Base-by-base conservation (phyloP, 768 basidiomycete genomes). In the Tubosaeta brunneosetosa region DNA sequence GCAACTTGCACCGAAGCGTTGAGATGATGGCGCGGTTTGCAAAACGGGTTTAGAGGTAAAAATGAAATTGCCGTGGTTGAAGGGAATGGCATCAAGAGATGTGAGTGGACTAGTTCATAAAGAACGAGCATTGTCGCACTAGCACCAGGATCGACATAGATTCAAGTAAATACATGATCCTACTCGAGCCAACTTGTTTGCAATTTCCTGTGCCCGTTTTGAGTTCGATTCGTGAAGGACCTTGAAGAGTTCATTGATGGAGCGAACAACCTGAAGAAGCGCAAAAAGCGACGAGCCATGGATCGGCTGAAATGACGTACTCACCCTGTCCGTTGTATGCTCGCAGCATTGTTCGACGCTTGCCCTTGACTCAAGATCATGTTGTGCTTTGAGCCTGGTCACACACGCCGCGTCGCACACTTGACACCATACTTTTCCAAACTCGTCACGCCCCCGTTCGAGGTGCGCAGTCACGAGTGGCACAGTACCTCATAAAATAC, bases 401-500 rank as follows among this genome's bases (percentile, higher is more conserved):
- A 71, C 63, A 40, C 71, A 73, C 10, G 69, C 70, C 70, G 67
- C 4, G 57, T 66, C 0, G 56, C 58, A 12, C 59, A 51, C 3
- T 7, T 44, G 44, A 73, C 61, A 0, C 61, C 58, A 29, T 61
- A 60, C 11, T 33, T 56, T 25, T 61, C 50, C 31, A 71, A 55
- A 34, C 53, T 47, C 17, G 26, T 9, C 36, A 49, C n/a, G 12
- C 32, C 70, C 69, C 2, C 62, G 52, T 44, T 75, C 76, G n/a
- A 77, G 64, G 34, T 74, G 69, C 0, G 74, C 75, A 33, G 75
- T 51, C 29, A 57, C 60, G 19, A 67, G 60, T 16, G 59, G 42
- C 76, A 77, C 9, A 77, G 67, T 12, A 76, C 65, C 40, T 76
- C 67, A 43, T 66, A 61, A 49, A 76, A 73, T 4, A 73, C 33